Conservation (phyloP, 192 early-diverging fungal genomes). For the Coemansia umbellata region DNA sequence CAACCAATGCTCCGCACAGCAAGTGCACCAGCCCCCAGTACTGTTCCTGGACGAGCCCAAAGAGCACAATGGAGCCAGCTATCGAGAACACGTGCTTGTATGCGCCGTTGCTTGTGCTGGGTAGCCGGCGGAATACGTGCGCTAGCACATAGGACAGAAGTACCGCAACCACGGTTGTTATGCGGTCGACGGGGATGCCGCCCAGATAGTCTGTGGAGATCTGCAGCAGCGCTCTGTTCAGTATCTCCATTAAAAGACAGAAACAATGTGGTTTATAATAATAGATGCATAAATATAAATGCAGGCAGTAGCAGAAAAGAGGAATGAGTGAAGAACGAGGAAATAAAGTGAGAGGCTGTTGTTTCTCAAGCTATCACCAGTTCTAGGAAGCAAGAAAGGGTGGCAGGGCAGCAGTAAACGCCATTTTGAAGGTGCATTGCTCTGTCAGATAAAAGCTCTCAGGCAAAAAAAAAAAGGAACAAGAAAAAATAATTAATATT, state of each 20-base stretch:
- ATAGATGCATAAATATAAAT: too few species aligned
- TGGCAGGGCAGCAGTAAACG: too few species aligned
- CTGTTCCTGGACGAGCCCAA: constrained; percentile 56
- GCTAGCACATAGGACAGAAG: constrained; percentile 58
- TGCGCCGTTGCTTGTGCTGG: constrained; percentile 35
- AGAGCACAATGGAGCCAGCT: constrained; percentile 50
- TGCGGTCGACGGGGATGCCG: constrained; percentile 57
- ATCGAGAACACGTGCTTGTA: constrained; percentile 59
- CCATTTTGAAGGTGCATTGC: too few species aligned
- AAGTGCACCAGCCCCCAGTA: constrained; percentile 59
- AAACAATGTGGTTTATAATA: not conserved
- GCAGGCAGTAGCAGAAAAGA: not conserved
- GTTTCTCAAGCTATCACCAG: too few species aligned
- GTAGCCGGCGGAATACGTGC: constrained; percentile 55
- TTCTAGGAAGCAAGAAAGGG: too few species aligned
- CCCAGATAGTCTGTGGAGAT: constrained; percentile 39
- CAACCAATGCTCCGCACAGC: constrained; percentile 44
- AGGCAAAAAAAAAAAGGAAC: too few species aligned
- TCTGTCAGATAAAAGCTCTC: too few species aligned
- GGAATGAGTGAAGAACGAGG: not conserved
- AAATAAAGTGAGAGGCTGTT: not conserved
- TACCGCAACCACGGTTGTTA: constrained; percentile 54
- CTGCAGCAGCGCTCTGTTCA: constrained; percentile 19
- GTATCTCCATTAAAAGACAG: constrained; percentile 18
- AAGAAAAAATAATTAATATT: too few species aligned